Evolutionary conservation across 495 filamentous ascomycete genomes (phyloP), one percentile per base, ranked within the genome.

Genomic region (Penicillium angulare): DNA sequence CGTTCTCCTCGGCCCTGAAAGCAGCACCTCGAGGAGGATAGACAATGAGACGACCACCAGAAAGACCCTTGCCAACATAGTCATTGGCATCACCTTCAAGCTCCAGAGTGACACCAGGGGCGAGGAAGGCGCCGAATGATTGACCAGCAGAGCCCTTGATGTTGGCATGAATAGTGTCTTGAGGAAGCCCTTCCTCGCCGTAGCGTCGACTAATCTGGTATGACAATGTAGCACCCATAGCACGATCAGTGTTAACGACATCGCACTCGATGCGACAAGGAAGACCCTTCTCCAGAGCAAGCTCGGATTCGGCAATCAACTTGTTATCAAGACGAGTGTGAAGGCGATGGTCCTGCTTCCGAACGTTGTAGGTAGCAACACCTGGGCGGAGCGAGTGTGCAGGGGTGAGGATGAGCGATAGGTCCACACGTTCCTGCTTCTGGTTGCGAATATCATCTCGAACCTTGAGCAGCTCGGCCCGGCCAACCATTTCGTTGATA

Each of bases 111-210:
- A 97, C 84, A 75, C 93, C 93, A 49, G 92, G 89, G 20, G 93
- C 95, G 47, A 97, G 83, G 81, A 87, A 96, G 33, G 91, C 91
- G 67, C 93, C 93, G 65, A 99, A 99, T 3, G 93, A 97, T 69
- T 99, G 93, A 56, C 93, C 93, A 48, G 93, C 93, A 33, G 93
- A 99, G n/a, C 93, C 93, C 75, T 92, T 91, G 71, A 99, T 92
- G 65, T 96, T 97, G 60, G 90, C 89, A 63, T 99, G 93, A 32
- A 99, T 88, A 12, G 93, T 97, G 63, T 97, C 95, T 63, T 90
- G 86, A 7, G 95, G 92, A 36, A 99, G 69, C 47, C 93, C 93
- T 47, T 80, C 83, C 71, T 96, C 91, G 47, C 95, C 93, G 59
- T 92, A 97, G 36, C 86, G 80, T 75, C 89, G 89, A 52, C 90